Evolutionary conservation across 257 asterid species (phyloP), one percentile per base, ranked within the genome.

Genomic region (Jacaranda mimosifolia): DNA sequence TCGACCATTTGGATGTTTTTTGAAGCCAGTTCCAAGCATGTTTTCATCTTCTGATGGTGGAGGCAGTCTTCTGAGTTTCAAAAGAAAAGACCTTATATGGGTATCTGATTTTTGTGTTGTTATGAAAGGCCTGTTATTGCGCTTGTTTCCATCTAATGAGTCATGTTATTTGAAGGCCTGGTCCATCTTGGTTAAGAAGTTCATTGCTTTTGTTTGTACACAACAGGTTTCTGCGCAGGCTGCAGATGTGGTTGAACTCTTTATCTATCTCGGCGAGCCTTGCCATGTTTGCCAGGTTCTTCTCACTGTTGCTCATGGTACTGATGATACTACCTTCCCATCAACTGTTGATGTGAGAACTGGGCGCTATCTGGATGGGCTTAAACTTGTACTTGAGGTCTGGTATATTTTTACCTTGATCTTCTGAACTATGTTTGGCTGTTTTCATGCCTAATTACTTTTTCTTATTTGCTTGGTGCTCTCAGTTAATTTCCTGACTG

Each of bases 301-400:
- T 89, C 96, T 95, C 75, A 93, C 97, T 55, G 73, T 91, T 79
- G 91, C 96, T 4, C 99, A 95, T 86, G 99, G 98, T 73, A 91
- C 94, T 79, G 99, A 95, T 91, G 99, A 95, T 91, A 85, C 97
- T 68, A 91, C 97, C 57, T 90, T 86, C 80, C 98, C 99, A 78
- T 88, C 98, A 70, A 92, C 94, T 51, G 94, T 93, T 83, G 99
- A 93, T 85, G 97, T 95, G 84, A 95, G 98, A 84, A 92, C 92
- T 3, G 99, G 99, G 67, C 90, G 91, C 73, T 78, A 78, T 83
- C 81, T 95, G 82, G 99, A 95, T 85, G 94, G 92, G 74, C 98
- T 95, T 66, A 91, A 90, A 84, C 97, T 91, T 76, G 92, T 95
- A 70, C 87, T 93, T 75, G 99, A 95, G 99, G 98, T 95, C 77